Conservation (phyloP, 2,329 filamentous ascomycete species). For the Hirsutella minnesotensis region DNA sequence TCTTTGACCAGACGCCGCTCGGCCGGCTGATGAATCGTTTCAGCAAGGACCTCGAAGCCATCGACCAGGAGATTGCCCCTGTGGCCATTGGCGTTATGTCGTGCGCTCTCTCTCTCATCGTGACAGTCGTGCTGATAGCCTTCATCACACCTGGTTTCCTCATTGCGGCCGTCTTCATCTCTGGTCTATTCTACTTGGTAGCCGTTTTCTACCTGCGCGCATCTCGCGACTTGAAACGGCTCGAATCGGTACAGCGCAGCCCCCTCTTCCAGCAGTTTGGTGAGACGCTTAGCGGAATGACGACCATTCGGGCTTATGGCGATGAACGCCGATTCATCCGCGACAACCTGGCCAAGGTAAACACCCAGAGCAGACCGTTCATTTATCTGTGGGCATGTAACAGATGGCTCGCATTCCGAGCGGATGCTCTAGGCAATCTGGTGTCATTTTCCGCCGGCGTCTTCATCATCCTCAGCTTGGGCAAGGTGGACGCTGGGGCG, state of each 20-base stretch:
- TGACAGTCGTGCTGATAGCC: constrained; percentile 80
- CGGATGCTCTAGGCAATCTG: constrained; percentile 79
- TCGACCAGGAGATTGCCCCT: constrained; percentile 92
- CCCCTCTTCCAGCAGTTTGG: constrained; percentile 97
- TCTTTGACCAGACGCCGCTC: constrained; percentile 92
- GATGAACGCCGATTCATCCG: constrained; percentile 88
- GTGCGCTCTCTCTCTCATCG: constrained; percentile 56
- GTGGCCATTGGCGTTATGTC: constrained; percentile 68
- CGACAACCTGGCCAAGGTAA: constrained; percentile 80
- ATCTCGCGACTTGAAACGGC: constrained; percentile 87
- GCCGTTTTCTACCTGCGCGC: constrained; percentile 82
- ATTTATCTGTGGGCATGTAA: constrained; percentile 96
- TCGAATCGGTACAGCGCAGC: constrained; percentile 89
- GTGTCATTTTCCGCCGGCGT: constrained; percentile 89
- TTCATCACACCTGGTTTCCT: constrained; percentile 84
- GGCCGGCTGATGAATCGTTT: constrained; percentile 98
- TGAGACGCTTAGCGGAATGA: constrained; percentile 87
- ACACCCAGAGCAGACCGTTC: constrained; percentile 84
- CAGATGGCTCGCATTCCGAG: constrained; percentile 88
- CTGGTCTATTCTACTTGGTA: constrained; percentile 67
- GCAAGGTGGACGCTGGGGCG: constrained; percentile 75
- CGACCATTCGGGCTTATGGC: constrained; percentile 92
- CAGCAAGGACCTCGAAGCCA: constrained; percentile 89
- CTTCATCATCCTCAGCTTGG: constrained; percentile 77
- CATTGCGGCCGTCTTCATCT: constrained; percentile 77